Conservation (phyloP, 352 stramenopile species). For the Phytophthora ohioensis region DNA sequence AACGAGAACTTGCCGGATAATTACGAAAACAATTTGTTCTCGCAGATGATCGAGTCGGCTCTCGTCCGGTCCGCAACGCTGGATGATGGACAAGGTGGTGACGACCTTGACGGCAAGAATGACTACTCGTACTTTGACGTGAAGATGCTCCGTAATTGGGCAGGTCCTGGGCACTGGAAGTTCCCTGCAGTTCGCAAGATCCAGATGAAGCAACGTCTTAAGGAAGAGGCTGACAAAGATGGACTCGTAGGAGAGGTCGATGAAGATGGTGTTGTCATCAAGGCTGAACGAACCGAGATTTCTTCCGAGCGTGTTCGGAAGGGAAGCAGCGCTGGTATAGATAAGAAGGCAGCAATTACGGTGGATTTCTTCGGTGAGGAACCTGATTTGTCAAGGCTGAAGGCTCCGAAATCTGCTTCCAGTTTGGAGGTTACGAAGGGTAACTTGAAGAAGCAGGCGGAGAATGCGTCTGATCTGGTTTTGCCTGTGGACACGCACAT, state of each 20-base stretch:
- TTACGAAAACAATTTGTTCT: constrained; percentile 66
- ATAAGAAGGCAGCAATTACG: constrained; percentile 53
- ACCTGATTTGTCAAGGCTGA: constrained; percentile 57
- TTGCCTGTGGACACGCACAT: constrained; percentile 84
- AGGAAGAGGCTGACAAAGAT: constrained; percentile 40
- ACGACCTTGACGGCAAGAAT: constrained; percentile 51
- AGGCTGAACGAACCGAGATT: constrained; percentile 32
- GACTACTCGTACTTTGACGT: constrained; percentile 89
- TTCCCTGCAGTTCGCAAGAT: constrained; percentile 65
- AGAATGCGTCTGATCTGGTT: constrained; percentile 72
- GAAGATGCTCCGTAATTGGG: constrained; percentile 87
- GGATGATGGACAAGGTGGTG: constrained; percentile 50
- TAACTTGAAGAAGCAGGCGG: constrained; percentile 53
- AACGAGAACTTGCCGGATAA: constrained; percentile 53
- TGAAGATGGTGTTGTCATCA: constrained; percentile 37
- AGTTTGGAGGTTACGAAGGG: constrained; percentile 61
- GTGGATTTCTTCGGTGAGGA: constrained; percentile 70
- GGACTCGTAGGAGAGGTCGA: constrained; percentile 43
- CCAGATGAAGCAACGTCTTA: constrained; percentile 40
- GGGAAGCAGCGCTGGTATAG: constrained; percentile 33
- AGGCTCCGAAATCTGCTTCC: constrained; percentile 43
- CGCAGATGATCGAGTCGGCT: constrained; percentile 80
- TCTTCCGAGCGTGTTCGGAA: constrained; percentile 29
- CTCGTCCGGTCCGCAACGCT: constrained; percentile 64
- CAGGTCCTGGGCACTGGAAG: constrained; percentile 79